These are phyloP conservation scores for Fagopyrum tataricum DNA, from an alignment of 148 eudicot genomes.

Conservation along the genomic window DNA sequence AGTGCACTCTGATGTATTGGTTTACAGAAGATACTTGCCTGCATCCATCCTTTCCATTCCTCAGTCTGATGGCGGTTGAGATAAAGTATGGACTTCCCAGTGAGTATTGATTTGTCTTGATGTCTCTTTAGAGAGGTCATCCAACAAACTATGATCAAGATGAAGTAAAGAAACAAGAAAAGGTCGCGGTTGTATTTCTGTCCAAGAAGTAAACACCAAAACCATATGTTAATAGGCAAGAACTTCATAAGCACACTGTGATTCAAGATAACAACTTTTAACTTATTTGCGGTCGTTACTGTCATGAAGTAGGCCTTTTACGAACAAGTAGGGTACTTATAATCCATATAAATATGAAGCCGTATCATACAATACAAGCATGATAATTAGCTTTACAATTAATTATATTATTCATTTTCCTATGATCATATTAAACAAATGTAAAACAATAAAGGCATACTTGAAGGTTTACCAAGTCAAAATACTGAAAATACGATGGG, in stretches of 20 bases:
- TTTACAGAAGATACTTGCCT: constrained; percentile 47
- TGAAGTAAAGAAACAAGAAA: constrained; percentile 66
- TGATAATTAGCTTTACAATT: neutral
- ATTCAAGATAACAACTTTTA: neutral
- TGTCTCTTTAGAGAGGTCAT: constrained; percentile 85
- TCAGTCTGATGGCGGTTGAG: constrained; percentile 97
- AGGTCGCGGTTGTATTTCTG: constrained; percentile 95
- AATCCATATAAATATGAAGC: neutral
- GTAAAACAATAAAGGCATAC: neutral
- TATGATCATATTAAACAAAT: neutral
- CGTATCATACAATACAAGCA: neutral
- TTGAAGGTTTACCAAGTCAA: neutral
- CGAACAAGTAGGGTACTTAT: neutral
- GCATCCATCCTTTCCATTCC: constrained; percentile 99
- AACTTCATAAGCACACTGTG: neutral
- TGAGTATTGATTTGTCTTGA: constrained; percentile 77
- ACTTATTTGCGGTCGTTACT: neutral
- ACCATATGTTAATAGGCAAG: neutral
- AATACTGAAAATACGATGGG: neutral
- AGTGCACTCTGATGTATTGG: neutral
- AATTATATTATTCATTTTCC: neutral
- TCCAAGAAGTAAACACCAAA: neutral
- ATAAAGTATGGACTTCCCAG: constrained; percentile 78
- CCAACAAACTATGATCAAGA: constrained; percentile 75
- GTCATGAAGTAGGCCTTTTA: neutral